Conservation (phyloP, 192 early-diverging fungal genomes). For the Umbelopsis isabellina region DNA sequence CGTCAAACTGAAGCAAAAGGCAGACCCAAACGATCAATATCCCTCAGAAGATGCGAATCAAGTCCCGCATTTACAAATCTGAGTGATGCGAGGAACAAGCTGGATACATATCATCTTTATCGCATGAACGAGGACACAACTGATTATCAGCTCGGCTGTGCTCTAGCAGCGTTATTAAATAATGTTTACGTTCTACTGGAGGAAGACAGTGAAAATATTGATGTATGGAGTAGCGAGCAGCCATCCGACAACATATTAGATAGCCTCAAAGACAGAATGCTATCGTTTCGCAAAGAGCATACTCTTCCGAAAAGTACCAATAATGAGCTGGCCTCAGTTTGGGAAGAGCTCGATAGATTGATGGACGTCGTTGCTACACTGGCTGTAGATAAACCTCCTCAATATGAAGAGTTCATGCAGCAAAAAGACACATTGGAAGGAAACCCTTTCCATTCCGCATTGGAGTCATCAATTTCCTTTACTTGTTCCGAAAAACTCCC, state of each 20-base stretch:
- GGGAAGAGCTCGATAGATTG: constrained; percentile 46
- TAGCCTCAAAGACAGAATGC: constrained; percentile 29
- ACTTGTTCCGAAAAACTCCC: constrained; percentile 10
- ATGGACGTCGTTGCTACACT: constrained; percentile 36
- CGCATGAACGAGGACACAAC: constrained; percentile 18
- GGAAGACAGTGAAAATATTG: constrained; percentile 25
- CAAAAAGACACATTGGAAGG: constrained; percentile 3
- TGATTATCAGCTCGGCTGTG: constrained; percentile 59
- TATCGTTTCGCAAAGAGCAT: constrained; percentile 26
- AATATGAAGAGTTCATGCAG: constrained; percentile 21
- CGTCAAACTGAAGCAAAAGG: constrained; percentile 18
- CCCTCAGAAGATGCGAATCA: constrained; percentile 26
- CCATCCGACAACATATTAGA: constrained; percentile 22
- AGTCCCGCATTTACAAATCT: constrained; percentile 24
- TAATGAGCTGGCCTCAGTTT: constrained; percentile 31
- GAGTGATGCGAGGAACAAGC: constrained; percentile 19
- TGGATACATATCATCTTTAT: constrained; percentile 22
- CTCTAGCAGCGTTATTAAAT: constrained; percentile 54
- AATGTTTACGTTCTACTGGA: constrained; percentile 55
- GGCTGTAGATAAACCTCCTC: constrained; percentile 28
- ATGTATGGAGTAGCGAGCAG: neutral
- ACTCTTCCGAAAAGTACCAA: neutral
- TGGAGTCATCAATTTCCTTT: constrained; percentile 19
- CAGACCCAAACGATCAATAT: neutral
- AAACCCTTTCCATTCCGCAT: neutral